Base-by-base conservation (phyloP, 306 rosid genomes). In the Cicer yamashitae region DNA sequence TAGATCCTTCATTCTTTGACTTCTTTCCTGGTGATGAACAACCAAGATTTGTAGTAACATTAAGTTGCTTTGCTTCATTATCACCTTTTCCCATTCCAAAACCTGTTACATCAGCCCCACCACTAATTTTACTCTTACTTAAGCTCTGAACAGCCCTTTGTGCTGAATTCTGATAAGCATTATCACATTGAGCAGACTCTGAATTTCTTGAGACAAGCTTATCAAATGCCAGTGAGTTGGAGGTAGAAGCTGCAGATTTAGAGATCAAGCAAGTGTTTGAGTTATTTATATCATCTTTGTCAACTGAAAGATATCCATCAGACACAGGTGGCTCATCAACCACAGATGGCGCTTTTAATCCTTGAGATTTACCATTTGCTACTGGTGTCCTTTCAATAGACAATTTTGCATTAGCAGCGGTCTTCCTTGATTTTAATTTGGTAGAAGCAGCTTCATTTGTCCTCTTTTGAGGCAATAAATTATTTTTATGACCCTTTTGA, bases 401-500 rank as follows among this genome's bases (percentile, higher is more conserved):
- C 38, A 87, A 69, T 60, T 81, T 77, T 65, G 79, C 62, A 46
- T 79, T 81, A 18, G 67, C 25, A 46, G 79, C 53, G 57, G 30
- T 52, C 79, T 82, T 87, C 40, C 71, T 84, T 48, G 88, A 71
- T 72, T 78, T 86, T 62, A 79, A 63, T 81, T 83, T 82, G 71
- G 82, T 61, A 72, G 75, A 67, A 82, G 81, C 60, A 86, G 79
- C 73, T 82, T 75, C 85, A 46, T 50, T 61, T 53, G 5, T 74
- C 69, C 84, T 83, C 82, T 89, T 91, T 40, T 59, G 82, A 57
- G 93, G 88, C 70, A 82, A 84, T 67, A 77, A 43, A 79, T 64
- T 85, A 83, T 25, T 70, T 59, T 78, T 65, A 43, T 79, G 80
- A 43, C 43, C 82, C 79, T 66, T 84, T 54, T 71, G n/a, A 22